These are phyloP conservation scores for Sambucus nigra DNA, from an alignment of 129 eudicot genomes.

Conservation along the genomic window DNA sequence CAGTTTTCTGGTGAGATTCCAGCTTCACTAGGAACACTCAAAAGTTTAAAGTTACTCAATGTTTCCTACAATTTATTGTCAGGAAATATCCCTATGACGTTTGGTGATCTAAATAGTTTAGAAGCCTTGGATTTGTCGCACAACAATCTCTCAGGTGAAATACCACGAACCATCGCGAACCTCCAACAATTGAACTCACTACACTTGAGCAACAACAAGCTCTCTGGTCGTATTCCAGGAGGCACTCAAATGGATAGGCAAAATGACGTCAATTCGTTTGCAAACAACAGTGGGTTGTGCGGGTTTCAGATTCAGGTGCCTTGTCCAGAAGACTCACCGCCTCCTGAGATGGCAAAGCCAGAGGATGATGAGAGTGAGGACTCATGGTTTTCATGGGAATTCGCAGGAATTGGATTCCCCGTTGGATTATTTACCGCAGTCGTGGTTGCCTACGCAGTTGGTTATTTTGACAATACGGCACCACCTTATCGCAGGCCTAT, in stretches of 20 bases:
- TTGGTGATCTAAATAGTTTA: background rate
- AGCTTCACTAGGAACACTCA: background rate
- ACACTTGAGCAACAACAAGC: constrained; percentile 12
- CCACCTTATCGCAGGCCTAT: background rate
- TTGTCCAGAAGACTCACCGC: too few relatives aligned
- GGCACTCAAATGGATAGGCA: constrained; percentile 8
- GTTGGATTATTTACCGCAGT: constrained; percentile 1
- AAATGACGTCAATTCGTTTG: background rate
- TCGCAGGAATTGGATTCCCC: constrained; percentile 5
- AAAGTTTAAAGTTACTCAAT: background rate
- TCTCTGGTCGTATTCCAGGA: constrained; percentile 4
- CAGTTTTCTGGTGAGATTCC: too few relatives aligned
- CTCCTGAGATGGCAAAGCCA: too few relatives aligned
- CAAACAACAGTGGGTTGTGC: constrained; percentile 15
- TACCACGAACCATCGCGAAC: background rate
- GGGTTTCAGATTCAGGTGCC: too few relatives aligned
- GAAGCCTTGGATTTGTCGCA: constrained; percentile 7
- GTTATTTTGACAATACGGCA: background rate
- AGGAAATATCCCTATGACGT: background rate
- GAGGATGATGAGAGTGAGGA: background rate
- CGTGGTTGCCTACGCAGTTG: background rate
- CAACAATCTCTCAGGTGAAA: constrained; percentile 10
- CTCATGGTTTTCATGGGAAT: constrained; percentile 2
- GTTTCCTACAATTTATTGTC: background rate
- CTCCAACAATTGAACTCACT: background rate